Percentiles rank a stretch among this genome's conserved stretches.
Conservation (phyloP, 164 flowering plant genomes). For the Vitis rotundifolia region DNA sequence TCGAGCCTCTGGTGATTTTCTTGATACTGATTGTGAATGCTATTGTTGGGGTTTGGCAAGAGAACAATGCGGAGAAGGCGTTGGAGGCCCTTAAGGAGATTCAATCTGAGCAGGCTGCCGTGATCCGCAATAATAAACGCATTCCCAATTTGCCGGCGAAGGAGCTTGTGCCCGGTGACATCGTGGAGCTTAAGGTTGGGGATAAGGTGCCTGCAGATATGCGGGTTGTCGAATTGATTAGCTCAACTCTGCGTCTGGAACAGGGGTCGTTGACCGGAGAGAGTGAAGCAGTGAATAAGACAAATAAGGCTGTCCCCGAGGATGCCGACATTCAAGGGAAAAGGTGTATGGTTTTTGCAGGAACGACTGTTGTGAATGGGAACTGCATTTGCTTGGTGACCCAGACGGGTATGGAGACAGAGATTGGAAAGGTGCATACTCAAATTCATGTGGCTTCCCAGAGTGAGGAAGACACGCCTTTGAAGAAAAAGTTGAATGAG, state of each 20-base stretch:
- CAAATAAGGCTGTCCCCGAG: slow-evolving; percentile 36
- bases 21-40: slow-evolving; percentile 57
- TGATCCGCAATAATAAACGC: slow-evolving; percentile 33
- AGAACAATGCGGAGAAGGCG: slow-evolving; percentile 64
- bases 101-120: slow-evolving; percentile 49
- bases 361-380: slow-evolving; percentile 61
- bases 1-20: slow-evolving; percentile 62
- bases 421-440: slow-evolving; percentile 52
- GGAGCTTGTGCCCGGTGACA: slow-evolving; percentile 60
- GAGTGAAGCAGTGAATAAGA: slow-evolving; percentile 57
- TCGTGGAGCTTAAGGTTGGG: slow-evolving; percentile 52
- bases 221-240: slow-evolving; percentile 46
- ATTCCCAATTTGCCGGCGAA: slow-evolving; percentile 41
- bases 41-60: slow-evolving; percentile 64
- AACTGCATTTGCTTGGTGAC: slow-evolving; percentile 46
- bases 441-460: slow-evolving; percentile 57
- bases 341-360: slow-evolving; percentile 55
- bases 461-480: slow-evolving; percentile 50
- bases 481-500: slow-evolving; percentile 62
- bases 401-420: slow-evolving; percentile 46
- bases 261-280: slow-evolving; percentile 66
- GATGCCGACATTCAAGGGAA: slow-evolving; percentile 57
- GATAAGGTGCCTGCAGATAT: slow-evolving; percentile 62
- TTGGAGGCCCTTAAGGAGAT: slow-evolving; percentile 60
- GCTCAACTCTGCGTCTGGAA: slow-evolving; percentile 56